Base-by-base conservation (phyloP, 1,284 basidiomycete species). In the Laetiporus sulphureus region DNA sequence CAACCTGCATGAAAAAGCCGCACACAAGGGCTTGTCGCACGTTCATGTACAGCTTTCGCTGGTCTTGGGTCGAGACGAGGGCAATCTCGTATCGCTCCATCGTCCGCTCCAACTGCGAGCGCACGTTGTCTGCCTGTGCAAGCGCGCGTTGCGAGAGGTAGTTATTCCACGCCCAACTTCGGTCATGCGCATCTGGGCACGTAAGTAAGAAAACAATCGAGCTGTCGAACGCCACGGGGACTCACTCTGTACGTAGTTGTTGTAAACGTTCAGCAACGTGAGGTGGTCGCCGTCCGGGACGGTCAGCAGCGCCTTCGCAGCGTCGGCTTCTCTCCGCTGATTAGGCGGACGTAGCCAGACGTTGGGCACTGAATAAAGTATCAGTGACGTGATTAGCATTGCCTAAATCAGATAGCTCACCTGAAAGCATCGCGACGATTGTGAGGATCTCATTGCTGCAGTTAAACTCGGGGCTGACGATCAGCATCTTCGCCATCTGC, bases 1-100 rank as follows among this genome's bases (percentile, higher is more conserved):
- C 95, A 6, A 95, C 83, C 62, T 98, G 95, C 95, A 97, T 97
- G 68, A 99, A 99, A 74, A 92, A 99, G 0, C 94, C 95, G 57
- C 86, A 90, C 0, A 91, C 85, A 33, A 99, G 72, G 1, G 88
- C 84, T 63, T 86, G 83, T 22, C 91, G 80, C 46, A 99, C 84
- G 55, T 88, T 86, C 45, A 68, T 58, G 65, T 82, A 90, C 58
- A 91, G 80, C 57, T 83, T 87, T 60, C 78, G 79, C 62, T 88
- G 80, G 56, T 97, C 88, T 2, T 67, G 62, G 1, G 84, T 79
- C n/a, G 88, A 85, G 20, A 94, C 66, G 15, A 95, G 65, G 21
- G 90, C 84, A 29, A 97, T 68, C 52, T 91, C 86, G 57, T 75
- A 87, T n/a, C 83, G 83, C 66, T 98, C 93, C 95, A 99, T 99